Percentiles rank a stretch among this genome's conserved stretches.
Evolutionary conservation across 2,329 filamentous ascomycete species (phyloP).

Genomic region (Ceratocystis diversiconidia): DNA sequence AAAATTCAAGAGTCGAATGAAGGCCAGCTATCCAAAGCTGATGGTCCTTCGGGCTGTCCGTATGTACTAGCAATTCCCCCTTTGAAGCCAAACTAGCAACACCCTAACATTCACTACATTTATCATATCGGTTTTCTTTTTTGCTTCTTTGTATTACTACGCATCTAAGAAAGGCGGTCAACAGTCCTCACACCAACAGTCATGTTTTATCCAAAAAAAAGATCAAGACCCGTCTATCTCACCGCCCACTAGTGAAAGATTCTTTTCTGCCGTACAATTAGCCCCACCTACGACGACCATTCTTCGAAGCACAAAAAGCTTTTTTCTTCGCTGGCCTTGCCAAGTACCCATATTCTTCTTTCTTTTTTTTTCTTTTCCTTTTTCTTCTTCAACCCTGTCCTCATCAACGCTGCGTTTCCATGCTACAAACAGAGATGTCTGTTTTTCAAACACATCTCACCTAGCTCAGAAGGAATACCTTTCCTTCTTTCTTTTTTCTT

Average conservation of each 20-base stretch:
- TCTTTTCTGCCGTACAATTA: conserved; percentile 7
- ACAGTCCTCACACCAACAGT: not conserved
- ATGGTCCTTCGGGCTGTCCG: too few relatives aligned
- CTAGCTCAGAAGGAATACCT: conserved; percentile 10
- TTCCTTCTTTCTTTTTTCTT: conserved; percentile 21
- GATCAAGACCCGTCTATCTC: not conserved
- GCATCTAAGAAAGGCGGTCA: not conserved
- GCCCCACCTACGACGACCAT: conserved; percentile 10
- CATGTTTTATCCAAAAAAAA: not conserved
- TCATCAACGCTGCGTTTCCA: conserved; percentile 91
- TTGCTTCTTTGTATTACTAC: too few relatives aligned
- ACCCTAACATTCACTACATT: not conserved
- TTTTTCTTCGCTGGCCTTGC: conserved; percentile 12
- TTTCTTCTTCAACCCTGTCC: conserved; percentile 52
- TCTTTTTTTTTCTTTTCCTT: conserved; percentile 21
- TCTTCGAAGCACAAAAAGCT: conserved; percentile 7
- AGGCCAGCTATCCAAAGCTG: too few relatives aligned
- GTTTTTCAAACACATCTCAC: conserved; percentile 24
- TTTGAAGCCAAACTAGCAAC: not conserved
- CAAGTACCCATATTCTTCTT: not conserved
- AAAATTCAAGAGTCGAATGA: too few relatives aligned
- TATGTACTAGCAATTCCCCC: not conserved
- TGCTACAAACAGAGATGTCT: conserved; percentile 60
- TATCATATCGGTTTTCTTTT: too few relatives aligned
- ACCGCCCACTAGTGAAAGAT: not conserved